These are phyloP conservation scores for Thielaviopsis cerberus DNA, from an alignment of 2,329 filamentous ascomycete genomes.

Conservation along the genomic window DNA sequence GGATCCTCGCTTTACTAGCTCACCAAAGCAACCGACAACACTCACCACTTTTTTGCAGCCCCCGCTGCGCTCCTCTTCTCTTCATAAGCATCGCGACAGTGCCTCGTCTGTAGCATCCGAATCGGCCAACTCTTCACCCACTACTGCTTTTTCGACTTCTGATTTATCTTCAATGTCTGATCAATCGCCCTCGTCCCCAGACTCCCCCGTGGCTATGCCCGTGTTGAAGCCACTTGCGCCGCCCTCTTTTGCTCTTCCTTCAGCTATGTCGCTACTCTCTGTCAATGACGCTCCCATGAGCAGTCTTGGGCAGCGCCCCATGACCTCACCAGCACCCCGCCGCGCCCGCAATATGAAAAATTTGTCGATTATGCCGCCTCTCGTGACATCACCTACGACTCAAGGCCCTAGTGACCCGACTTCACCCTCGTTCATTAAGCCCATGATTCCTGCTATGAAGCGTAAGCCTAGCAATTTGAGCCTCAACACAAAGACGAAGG, in stretches of 20 bases:
- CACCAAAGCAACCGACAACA: slow-evolving; percentile 4
- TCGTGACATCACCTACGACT: slow-evolving; percentile 25
- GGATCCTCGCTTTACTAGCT: not conserved
- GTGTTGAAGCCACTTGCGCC: slow-evolving; percentile 52
- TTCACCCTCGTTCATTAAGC: slow-evolving; percentile 65
- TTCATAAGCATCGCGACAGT: slow-evolving; percentile 56
- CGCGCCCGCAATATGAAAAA: slow-evolving; percentile 72
- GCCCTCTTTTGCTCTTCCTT: slow-evolving; percentile 30
- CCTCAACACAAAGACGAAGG: slow-evolving; percentile 50
- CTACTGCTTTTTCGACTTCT: slow-evolving; percentile 79
- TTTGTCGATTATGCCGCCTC: slow-evolving; percentile 54
- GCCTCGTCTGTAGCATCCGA: slow-evolving; percentile 62
- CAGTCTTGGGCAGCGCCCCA: slow-evolving; percentile 33
- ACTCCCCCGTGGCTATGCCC: slow-evolving; percentile 62
- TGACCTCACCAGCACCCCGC: slow-evolving; percentile 50
- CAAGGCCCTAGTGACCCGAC: slow-evolving; percentile 44
- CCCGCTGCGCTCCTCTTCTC: slow-evolving; percentile 27
- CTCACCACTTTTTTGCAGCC: slow-evolving; percentile 20
- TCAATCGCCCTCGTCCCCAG: slow-evolving; percentile 78
- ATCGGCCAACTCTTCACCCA: slow-evolving; percentile 86
- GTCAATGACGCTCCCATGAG: slow-evolving; percentile 23
- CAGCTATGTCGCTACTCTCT: slow-evolving; percentile 20
- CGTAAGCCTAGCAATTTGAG: slow-evolving; percentile 64
- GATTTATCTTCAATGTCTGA: slow-evolving; percentile 83
- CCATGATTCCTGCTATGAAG: slow-evolving; percentile 49